Conservation (phyloP, 192 early-diverging fungal genomes). For the Coemansia guatemalensis region DNA sequence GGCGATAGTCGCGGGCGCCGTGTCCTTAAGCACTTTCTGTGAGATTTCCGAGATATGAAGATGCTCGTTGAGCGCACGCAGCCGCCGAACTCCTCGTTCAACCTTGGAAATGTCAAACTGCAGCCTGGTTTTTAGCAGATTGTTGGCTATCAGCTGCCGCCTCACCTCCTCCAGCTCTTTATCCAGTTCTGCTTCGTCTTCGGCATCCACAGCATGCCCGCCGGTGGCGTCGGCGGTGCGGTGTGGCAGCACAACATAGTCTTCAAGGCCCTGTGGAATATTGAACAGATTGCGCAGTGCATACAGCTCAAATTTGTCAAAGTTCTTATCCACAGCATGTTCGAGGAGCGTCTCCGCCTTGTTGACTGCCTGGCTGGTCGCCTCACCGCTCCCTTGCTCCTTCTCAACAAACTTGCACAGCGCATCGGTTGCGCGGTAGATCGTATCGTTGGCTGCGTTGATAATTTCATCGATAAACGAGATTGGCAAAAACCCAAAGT, state of each 20-base stretch:
- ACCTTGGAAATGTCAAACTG: constrained; percentile 31
- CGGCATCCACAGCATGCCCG: constrained; percentile 18
- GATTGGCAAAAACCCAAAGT: constrained; percentile 79
- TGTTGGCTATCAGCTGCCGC: constrained; percentile 34
- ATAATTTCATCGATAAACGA: constrained; percentile 81
- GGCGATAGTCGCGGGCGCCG: constrained; percentile 11
- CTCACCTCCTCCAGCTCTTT: constrained; percentile 37
- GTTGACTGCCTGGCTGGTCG: constrained; percentile 60
- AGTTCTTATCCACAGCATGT: constrained; percentile 74
- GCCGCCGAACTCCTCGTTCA: constrained; percentile 27
- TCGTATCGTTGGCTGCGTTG: constrained; percentile 71
- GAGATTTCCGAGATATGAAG: constrained; percentile 34
- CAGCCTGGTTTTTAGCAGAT: constrained; percentile 30
- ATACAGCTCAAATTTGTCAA: constrained; percentile 83
- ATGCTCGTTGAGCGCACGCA: constrained; percentile 46
- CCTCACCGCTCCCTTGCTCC: constrained; percentile 54
- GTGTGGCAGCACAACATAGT: constrained; percentile 46
- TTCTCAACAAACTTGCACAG: constrained; percentile 68
- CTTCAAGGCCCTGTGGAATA: constrained; percentile 56
- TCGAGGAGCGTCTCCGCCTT: constrained; percentile 77
- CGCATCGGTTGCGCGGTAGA: constrained; percentile 68
- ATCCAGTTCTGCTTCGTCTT: constrained; percentile 45
- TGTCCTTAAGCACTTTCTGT: constrained; percentile 12
- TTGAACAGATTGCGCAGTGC: constrained; percentile 72
- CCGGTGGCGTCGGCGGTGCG: constrained; percentile 14